Base-by-base conservation (phyloP, 129 eudicot genomes). In the Escallonia herrerae region DNA sequence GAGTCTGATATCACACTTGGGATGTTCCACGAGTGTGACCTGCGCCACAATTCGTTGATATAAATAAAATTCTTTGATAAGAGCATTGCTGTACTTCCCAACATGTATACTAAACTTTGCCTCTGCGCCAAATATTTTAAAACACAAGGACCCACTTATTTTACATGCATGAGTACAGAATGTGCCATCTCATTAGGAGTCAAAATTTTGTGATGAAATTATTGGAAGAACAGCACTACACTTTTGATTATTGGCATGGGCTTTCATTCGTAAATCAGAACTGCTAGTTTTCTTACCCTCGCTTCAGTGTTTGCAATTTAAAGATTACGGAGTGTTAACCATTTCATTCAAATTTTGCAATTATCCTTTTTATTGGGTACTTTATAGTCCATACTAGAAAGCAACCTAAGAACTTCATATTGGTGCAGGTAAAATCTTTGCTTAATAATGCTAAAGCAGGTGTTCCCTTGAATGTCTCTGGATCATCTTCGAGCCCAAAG, bases 361-460 rank as follows among this genome's bases (percentile, higher is more conserved):
- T 53, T 8, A 60, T 53, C 7, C 43, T 52, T 38, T 46, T 51
- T 67, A 8, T 10, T 65, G 40, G 49, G n/a, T 72, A 42, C 52
- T 15, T 50, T 45, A 15, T 50, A 3, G 63, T 43, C 49, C 56
- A 67, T 46, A 49, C 8, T 60, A 60, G 22, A 52, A 63, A 44
- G 53, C 69, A 66, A 41, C 63, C 7, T 67, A 11, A 53, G 72
- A 44, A 38, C 43, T 50, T n/a, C 54, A 22, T 74, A 8, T 61
- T 37, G 7, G 50, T 70, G 64, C 77, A 90, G 97, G 97, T 90
- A 40, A 90, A 79, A 70, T 79, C 95, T 49, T 79, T 90, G 81
- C 76, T 86, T 66, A 86, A 83, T 78, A 83, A 81, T 70, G 97
- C 80, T 8, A 90, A 90, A 71, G 97, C 86, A 54, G 90, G 90